Evolutionary conservation across 306 rosid species (phyloP).

Genomic region (Acacia crassicarpa): DNA sequence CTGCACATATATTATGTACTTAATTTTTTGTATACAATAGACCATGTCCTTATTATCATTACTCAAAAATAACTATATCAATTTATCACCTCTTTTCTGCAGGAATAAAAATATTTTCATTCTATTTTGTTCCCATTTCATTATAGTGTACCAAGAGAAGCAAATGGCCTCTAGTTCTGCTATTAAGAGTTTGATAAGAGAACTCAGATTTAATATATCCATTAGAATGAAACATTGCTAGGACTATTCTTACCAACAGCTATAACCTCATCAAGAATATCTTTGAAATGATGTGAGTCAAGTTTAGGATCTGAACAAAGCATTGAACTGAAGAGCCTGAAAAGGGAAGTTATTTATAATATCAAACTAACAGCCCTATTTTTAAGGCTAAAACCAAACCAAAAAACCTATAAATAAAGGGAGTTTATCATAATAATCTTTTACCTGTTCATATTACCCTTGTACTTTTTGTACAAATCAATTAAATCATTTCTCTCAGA

Average conservation of each 20-base stretch:
- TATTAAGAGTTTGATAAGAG: neutral
- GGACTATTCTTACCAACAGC: conserved; percentile 58
- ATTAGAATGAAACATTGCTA: neutral
- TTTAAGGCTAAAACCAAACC: too few species aligned
- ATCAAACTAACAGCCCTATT: too few species aligned
- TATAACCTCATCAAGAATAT: conserved; percentile 72
- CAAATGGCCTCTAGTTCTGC: neutral
- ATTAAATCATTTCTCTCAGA: too few species aligned
- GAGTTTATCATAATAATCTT: too few species aligned
- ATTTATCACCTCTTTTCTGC: neutral
- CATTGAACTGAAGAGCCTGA: conserved; percentile 93
- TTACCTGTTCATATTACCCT: too few species aligned
- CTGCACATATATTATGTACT: neutral
- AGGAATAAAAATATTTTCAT: neutral
- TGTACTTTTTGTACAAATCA: too few species aligned
- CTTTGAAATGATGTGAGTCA: conserved; percentile 83
- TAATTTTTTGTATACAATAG: too few species aligned
- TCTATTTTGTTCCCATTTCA: neutral
- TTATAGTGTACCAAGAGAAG: neutral
- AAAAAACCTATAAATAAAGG: too few species aligned
- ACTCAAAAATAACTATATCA: neutral
- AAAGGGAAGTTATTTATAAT: too few species aligned
- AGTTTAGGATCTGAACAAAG: conserved; percentile 89
- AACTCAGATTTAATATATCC: neutral
- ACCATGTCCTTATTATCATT: neutral